Evolutionary conservation across 2,329 filamentous ascomycete genomes (phyloP).

Genomic region (Trichophyton verrucosum): DNA sequence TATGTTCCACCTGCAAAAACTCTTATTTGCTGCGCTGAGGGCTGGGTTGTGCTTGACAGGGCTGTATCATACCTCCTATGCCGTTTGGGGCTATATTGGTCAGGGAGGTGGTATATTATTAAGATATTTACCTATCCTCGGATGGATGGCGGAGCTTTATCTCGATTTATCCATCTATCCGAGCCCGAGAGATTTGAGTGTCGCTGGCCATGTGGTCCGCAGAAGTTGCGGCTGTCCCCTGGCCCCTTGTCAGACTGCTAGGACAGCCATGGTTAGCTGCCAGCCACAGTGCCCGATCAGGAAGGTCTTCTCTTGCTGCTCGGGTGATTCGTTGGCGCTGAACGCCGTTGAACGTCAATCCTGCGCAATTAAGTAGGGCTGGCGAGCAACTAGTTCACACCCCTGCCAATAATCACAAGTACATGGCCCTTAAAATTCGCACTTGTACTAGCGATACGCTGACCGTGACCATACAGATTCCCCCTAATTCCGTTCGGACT

Average conservation of each 20-base stretch:
- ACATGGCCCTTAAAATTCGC: not conserved
- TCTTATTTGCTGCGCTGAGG: not conserved
- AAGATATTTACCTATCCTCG: not conserved
- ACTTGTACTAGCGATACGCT: not conserved
- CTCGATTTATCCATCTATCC: slow-evolving; percentile 1
- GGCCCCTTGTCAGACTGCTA: not conserved
- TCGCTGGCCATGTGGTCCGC: not conserved
- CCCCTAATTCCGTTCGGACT: not conserved
- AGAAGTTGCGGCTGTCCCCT: not conserved
- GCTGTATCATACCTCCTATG: not conserved
- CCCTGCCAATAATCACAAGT: not conserved
- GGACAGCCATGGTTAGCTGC: not conserved
- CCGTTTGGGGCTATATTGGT: not conserved
- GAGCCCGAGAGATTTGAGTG: not conserved
- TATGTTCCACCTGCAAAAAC: not conserved
- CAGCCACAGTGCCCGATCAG: slow-evolving; percentile 3
- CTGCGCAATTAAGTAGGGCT: not conserved
- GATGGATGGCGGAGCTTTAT: slow-evolving; percentile 2
- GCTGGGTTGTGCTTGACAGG: not conserved
- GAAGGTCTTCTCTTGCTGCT: slow-evolving; percentile 1
- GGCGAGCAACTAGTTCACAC: no score
- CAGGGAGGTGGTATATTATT: not conserved
- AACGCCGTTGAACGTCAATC: not conserved
- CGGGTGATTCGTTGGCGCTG: not conserved
- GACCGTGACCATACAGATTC: not conserved